phyloP scores from a whole-genome alignment of 495 filamentous ascomycete species.

The Neurospora sp. region DNA sequence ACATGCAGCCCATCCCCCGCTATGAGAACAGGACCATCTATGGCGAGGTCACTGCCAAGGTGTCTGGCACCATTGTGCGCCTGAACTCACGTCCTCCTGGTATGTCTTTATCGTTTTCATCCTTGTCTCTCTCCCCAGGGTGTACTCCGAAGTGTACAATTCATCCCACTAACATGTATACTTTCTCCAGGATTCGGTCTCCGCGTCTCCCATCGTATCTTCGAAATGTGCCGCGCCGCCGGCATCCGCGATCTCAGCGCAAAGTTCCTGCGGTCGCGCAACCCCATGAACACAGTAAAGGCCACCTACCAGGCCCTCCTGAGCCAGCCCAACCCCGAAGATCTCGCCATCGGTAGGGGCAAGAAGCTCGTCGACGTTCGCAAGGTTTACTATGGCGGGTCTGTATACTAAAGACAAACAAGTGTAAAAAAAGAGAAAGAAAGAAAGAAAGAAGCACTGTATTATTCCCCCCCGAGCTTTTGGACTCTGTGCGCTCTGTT shows the following conservation, averaged over 20 bases:
- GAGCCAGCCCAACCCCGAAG: constrained; percentile 76
- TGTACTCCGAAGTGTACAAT: too few relatives aligned
- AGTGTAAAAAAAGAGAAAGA: constrained; percentile 2
- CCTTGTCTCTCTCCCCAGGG: not conserved
- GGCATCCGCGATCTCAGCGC: constrained; percentile 83
- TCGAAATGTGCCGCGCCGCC: constrained; percentile 74
- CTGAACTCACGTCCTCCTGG: constrained; percentile 78
- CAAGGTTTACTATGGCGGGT: constrained; percentile 93
- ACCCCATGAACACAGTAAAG: constrained; percentile 95
- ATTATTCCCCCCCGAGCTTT: not conserved
- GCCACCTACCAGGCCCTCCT: constrained; percentile 73
- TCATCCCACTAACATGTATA: not conserved
- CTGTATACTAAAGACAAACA: constrained; percentile 34
- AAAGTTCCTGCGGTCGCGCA: constrained; percentile 64
- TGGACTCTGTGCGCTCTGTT: not conserved
- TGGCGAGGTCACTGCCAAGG: constrained; percentile 74
- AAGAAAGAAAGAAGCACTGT: not conserved
- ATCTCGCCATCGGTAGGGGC: constrained; percentile 74
- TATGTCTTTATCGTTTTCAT: constrained; percentile 32
- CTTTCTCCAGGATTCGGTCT: constrained; percentile 58
- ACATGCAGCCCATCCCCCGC: constrained; percentile 75
- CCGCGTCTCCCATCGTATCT: constrained; percentile 80
- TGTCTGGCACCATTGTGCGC: constrained; percentile 71
- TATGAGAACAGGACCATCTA: constrained; percentile 90
- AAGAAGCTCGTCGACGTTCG: constrained; percentile 92